phyloP scores from a whole-genome alignment of 148 eudicot genomes.

The Beta vulgaris region DNA sequence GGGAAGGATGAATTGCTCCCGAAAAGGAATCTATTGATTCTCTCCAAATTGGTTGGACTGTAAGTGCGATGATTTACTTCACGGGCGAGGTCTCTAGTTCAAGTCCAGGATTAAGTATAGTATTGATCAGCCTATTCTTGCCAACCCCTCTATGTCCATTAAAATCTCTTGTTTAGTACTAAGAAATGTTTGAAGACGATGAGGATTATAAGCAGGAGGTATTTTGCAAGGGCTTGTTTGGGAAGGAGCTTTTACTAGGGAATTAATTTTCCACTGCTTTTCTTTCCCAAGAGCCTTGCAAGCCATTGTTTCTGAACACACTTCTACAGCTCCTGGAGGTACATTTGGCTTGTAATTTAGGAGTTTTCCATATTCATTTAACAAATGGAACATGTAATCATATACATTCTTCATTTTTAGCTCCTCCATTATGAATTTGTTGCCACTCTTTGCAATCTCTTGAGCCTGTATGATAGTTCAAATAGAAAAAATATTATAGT shows the following conservation, averaged over 20 bases:
- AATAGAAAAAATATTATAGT: no score
- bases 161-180: conserved; percentile 17
- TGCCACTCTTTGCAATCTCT: conserved; percentile 44
- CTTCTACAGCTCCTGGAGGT: conserved; percentile 27
- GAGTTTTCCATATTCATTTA: conserved; percentile 35
- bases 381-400: conserved; percentile 41
- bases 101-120: no score
- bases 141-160: conserved; percentile 18
- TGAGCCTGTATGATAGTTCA: conserved; percentile 37
- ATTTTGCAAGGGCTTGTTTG: conserved; percentile 34
- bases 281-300: conserved; percentile 22
- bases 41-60: no score
- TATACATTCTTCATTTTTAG: conserved; percentile 43
- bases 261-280: conserved; percentile 27
- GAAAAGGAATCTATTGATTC: no score
- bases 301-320: conserved; percentile 38
- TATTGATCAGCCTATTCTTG: conserved; percentile 5
- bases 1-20: no score
- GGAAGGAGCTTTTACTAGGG: conserved; percentile 34
- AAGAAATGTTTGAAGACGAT: conserved; percentile 16
- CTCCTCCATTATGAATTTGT: conserved; percentile 41
- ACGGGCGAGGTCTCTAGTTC: no score
- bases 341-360: conserved; percentile 34
- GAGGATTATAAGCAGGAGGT: conserved; percentile 33
- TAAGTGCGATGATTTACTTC: no score